Conservation (phyloP, 306 rosid genomes). For the Elaeagnus macrophylla region DNA sequence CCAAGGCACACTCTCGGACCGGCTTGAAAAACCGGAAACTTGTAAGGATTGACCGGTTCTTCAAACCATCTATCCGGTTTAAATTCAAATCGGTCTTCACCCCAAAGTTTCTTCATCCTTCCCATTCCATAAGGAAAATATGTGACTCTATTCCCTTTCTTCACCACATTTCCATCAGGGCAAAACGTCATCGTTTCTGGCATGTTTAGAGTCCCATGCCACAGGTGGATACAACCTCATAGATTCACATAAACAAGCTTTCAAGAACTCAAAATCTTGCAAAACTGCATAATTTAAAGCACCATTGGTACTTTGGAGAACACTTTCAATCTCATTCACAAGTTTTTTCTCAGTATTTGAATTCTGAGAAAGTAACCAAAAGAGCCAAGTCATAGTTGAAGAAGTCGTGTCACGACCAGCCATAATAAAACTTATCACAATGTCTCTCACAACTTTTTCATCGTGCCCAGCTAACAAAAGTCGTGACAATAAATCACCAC, state of each 20-base stretch:
- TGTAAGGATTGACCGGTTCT: conserved; percentile 41
- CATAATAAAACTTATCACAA: conserved; percentile 20
- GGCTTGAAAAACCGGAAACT: conserved; percentile 68
- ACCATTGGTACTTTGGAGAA: background rate
- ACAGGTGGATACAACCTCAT: conserved; percentile 21
- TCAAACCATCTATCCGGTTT: conserved; percentile 24
- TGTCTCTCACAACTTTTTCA: conserved; percentile 17
- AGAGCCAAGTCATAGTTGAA: conserved; percentile 23
- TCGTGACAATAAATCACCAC: conserved; percentile 15
- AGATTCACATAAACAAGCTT: conserved; percentile 19
- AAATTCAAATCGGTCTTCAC: conserved; percentile 15
- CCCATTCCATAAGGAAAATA: conserved; percentile 25
- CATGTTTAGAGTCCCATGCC: conserved; percentile 12
- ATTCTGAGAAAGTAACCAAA: conserved; percentile 19
- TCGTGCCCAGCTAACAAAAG: conserved; percentile 11
- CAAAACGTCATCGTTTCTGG: conserved; percentile 17
- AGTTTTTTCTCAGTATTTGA: background rate
- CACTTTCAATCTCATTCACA: background rate
- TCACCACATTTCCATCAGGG: conserved; percentile 19
- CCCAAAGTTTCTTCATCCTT: conserved; percentile 25
- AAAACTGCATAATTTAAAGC: conserved; percentile 12
- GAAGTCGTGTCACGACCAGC: conserved; percentile 23
- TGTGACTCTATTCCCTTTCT: conserved; percentile 14
- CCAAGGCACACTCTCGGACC: conserved; percentile 87
- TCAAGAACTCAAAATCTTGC: conserved; percentile 13